Base-by-base conservation (phyloP, 768 basidiomycete species). In the Leucosporidium yakuticum region DNA sequence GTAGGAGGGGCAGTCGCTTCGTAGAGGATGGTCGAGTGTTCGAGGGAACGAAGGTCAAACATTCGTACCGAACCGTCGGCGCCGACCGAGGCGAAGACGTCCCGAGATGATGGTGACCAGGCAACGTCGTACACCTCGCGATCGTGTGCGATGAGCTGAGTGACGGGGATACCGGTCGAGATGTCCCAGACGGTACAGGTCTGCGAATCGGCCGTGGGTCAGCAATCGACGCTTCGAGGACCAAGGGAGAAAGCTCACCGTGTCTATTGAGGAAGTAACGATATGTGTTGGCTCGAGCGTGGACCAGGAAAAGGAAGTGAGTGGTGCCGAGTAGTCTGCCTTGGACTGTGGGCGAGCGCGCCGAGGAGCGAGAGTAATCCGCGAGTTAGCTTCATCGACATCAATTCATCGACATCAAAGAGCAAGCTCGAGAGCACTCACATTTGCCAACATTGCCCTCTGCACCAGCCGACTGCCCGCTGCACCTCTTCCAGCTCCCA, bases 131-230 rank as follows among this genome's bases (percentile, higher is more conserved):
- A 95, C 20, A 92, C 93, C 80, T 94, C 89, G 57, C 90, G 86
- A 82, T 97, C 93, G 79, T 96, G 95, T 0, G 95, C 93, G 61
- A 78, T 78, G 68, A 99, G 86, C 79, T 98, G 96, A 4, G 96
- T 99, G 77, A 98, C 86, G 31, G 96, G 95, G 11, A 89, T 87
- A 31, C 87, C 85, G 5, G 91, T 91, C 75, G 95, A 89, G 77
- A 99, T 90, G 79, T 99, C 96, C 96, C 96, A 99, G 29, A 98
- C 89, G 2, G 96, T 98, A 78, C 95, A 98, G n/a, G 76, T 77
- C 69, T 73, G 68, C 56, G 44, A 20, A 4, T 27, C 20, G 48
- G 59, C 27, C 4, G 4, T 21, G 57, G 31, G 2, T 15, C 23
- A 23, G 32, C 7, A 1, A 32, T n/a, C 21, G 15, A 23, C 19